Evolutionary conservation across 169 alveolate genomes (phyloP).

Genomic region (Besnoitia besnoiti): DNA sequence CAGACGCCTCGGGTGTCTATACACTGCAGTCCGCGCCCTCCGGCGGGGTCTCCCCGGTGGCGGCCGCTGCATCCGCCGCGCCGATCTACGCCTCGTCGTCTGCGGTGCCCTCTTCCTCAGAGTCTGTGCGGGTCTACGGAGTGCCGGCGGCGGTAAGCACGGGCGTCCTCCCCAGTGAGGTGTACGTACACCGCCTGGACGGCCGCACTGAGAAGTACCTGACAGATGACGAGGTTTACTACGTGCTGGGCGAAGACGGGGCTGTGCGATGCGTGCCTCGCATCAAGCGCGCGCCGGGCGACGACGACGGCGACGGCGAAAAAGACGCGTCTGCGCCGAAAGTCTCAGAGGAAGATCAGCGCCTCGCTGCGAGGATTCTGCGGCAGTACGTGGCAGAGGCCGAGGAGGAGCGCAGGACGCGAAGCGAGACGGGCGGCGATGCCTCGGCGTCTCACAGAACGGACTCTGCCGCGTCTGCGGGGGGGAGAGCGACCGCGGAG

Average conservation of each 20-base stretch:
- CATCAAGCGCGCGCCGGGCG: neutral
- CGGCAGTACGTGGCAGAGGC: neutral
- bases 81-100: neutral
- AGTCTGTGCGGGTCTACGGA: neutral
- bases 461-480: too few relatives aligned
- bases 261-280: neutral
- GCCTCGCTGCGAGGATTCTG: neutral
- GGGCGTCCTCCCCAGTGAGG: neutral
- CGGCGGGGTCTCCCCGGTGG: neutral
- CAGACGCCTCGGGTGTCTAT: too few relatives aligned
- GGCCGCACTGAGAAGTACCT: neutral
- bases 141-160: neutral
- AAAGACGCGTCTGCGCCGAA: neutral
- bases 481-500: too few relatives aligned
- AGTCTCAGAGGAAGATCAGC: neutral
- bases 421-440: too few relatives aligned
- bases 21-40: too few relatives aligned
- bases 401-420: too few relatives aligned
- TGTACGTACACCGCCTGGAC: neutral
- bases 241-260: constrained; percentile 7
- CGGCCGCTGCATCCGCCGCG: neutral
- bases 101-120: too few relatives aligned
- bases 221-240: neutral
- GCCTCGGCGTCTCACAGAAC: too few relatives aligned
- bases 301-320: neutral